Evolutionary conservation across 1,284 basidiomycete genomes (phyloP).

Genomic region (Vanrija sp.): DNA sequence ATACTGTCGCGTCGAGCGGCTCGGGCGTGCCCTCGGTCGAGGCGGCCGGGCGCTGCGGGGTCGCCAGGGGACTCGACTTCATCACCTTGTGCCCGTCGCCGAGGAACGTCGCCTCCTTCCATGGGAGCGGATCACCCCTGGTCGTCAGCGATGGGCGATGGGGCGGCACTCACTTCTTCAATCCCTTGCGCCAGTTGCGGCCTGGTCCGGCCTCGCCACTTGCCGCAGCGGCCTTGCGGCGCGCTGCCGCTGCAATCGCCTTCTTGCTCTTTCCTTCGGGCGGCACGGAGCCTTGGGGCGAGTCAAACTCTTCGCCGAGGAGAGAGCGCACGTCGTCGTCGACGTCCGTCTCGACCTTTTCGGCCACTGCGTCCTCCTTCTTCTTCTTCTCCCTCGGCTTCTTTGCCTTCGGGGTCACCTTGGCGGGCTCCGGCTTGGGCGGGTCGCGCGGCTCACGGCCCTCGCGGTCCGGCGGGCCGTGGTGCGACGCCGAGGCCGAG

Average conservation of each 20-base stretch:
- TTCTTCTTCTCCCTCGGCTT: slow-evolving; percentile 25
- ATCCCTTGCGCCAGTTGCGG: slow-evolving; percentile 39
- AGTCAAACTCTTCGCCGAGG: no score
- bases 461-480: slow-evolving; percentile 34
- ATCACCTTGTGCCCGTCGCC: background rate
- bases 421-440: background rate
- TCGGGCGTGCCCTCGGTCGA: slow-evolving; percentile 31
- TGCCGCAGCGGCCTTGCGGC: slow-evolving; percentile 1
- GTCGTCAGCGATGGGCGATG: background rate
- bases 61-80: slow-evolving; percentile 9
- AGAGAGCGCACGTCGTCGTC: no score
- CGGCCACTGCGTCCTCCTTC: slow-evolving; percentile 12
- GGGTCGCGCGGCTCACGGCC: background rate
- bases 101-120: slow-evolving; percentile 20
- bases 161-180: slow-evolving; percentile 39
- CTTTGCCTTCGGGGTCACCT: background rate
- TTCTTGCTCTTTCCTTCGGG: background rate
- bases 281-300: background rate
- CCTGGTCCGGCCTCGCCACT: slow-evolving; percentile 26
- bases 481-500: slow-evolving; percentile 36
- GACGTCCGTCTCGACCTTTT: no score
- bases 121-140: slow-evolving; percentile 26
- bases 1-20: slow-evolving; percentile 11
- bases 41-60: slow-evolving; percentile 13
- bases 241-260: background rate